Percentiles rank a stretch among this genome's conserved stretches.
Evolutionary conservation across 2,329 filamentous ascomycete genomes (phyloP).

Genomic region (Neonectria ditissima): DNA sequence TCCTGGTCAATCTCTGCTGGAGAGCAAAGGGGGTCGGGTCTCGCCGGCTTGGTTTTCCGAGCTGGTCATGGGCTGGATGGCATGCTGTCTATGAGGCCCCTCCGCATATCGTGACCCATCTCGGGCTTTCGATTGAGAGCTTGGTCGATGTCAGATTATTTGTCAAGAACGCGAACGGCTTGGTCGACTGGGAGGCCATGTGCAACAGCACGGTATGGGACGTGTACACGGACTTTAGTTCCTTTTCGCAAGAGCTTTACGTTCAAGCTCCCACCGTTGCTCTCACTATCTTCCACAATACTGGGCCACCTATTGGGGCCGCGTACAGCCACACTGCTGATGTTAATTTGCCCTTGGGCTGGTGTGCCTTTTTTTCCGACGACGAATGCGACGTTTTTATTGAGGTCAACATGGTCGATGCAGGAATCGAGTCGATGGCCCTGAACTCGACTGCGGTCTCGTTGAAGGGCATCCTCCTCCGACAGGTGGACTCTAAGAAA

Average conservation of each 20-base stretch:
- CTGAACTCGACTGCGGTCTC: not conserved
- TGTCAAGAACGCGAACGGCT: not conserved
- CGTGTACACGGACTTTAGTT: constrained; percentile 7
- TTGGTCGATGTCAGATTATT: not conserved
- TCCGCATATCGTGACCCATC: not conserved
- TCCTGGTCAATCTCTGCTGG: constrained; percentile 22
- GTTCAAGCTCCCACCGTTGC: constrained; percentile 8
- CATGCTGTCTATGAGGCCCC: constrained; percentile 14
- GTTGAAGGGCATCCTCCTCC: constrained; percentile 20
- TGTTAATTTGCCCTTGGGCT: not conserved
- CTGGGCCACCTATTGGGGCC: not conserved
- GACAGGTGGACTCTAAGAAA: constrained; percentile 7
- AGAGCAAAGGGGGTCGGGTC: constrained; percentile 3
- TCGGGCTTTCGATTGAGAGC: not conserved
- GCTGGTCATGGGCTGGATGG: constrained; percentile 30
- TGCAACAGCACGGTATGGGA: constrained; percentile 21
- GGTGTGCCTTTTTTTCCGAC: constrained; percentile 16
- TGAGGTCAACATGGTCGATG: constrained; percentile 19
- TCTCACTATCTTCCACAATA: not conserved
- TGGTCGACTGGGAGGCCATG: constrained; percentile 19
- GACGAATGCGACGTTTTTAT: constrained; percentile 18
- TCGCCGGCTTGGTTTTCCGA: constrained; percentile 15
- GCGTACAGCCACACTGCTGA: constrained; percentile 14
- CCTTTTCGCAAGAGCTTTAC: constrained; percentile 18
- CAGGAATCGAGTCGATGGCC: constrained; percentile 1